A percentile compares a stretch with the other conserved stretches of the same genome.
Evolutionary conservation across 169 alveolate genomes (phyloP).

Genomic region (Plasmodium gallinaceum): DNA sequence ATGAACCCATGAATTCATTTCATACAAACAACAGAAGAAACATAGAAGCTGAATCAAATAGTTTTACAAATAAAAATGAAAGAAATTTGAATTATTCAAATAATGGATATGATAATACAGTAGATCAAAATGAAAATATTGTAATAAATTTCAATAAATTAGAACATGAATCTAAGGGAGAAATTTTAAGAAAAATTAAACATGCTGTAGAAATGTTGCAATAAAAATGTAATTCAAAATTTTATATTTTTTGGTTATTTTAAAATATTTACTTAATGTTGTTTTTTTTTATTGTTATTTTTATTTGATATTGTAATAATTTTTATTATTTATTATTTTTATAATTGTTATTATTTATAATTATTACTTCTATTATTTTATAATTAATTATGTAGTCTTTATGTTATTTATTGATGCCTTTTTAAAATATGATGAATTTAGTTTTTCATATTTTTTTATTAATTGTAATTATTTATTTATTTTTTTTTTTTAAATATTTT

Average conservation of each 20-base stretch:
- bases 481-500: too few relatives aligned
- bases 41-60: background rate
- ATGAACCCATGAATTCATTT: too few relatives aligned
- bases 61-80: background rate
- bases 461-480: too few relatives aligned
- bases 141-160: slow-evolving; percentile 26
- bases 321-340: too few relatives aligned
- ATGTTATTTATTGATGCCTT: too few relatives aligned
- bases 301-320: too few relatives aligned
- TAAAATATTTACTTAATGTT: background rate
- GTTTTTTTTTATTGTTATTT: background rate
- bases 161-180: slow-evolving; percentile 25
- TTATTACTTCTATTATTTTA: too few relatives aligned
- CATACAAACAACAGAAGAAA: background rate
- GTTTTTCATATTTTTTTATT: too few relatives aligned
- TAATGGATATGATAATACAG: slow-evolving; percentile 5
- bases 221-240: background rate
- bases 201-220: slow-evolving; percentile 28
- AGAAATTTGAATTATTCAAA: background rate
- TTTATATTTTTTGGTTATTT: too few relatives aligned
- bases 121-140: slow-evolving; percentile 1
- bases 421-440: too few relatives aligned
- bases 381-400: too few relatives aligned
- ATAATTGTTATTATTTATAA: too few relatives aligned
- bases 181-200: slow-evolving; percentile 27